Base-by-base conservation (phyloP, 805 yeast genomes). In the Dipodascopsis tothii region DNA sequence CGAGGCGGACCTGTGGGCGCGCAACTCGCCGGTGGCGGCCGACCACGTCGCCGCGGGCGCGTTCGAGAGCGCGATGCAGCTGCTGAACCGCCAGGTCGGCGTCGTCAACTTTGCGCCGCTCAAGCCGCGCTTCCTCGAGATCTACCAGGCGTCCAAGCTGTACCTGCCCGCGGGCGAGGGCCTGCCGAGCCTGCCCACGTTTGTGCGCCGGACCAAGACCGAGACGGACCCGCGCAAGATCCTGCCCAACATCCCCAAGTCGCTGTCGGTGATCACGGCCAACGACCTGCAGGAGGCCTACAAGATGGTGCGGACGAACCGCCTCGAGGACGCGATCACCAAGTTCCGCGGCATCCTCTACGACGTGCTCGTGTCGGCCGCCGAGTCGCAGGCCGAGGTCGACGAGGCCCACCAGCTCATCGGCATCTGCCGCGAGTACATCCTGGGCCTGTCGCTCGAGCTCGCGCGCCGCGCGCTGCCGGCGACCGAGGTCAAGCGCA, bases 31-130 rank as follows among this genome's bases (percentile, higher is more conserved):
- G 51, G 75, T 88, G 44, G 86, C 96, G 3, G 96, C 95, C 23
- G 86, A 85, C 21, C 84, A 86, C 56, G 87, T 82, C 58, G 96
- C 98, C 2, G 87, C 96, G 2, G 99, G 99, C 56, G 84, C 94
- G 3, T 90, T 90, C 61, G 96, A 87, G 54, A 83, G 90, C 42
- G 99, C 97, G 32, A 92, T 96, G 33, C 94, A 87, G 58, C 75
- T 94, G 60, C 74, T 92, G 57, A 79, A 81, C 69, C 82, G 90
- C 59, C 98, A 94, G 65, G 71, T 81, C 36, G 98, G 96, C 56
- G 76, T 85, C 40, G 80, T 77, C 21, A 73, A 84, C 55, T 90
- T 94, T 61, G 94, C 80, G 58, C 97, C 97, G 11, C 73, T 92
- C 56, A 79, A 90, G 66, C 61, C 71, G 22, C 74, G 95, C 49